Percentiles rank a stretch among this genome's conserved stretches.
Evolutionary conservation across 192 early-diverging fungal species (phyloP).

Genomic region (Rhizophlyctis rosea): DNA sequence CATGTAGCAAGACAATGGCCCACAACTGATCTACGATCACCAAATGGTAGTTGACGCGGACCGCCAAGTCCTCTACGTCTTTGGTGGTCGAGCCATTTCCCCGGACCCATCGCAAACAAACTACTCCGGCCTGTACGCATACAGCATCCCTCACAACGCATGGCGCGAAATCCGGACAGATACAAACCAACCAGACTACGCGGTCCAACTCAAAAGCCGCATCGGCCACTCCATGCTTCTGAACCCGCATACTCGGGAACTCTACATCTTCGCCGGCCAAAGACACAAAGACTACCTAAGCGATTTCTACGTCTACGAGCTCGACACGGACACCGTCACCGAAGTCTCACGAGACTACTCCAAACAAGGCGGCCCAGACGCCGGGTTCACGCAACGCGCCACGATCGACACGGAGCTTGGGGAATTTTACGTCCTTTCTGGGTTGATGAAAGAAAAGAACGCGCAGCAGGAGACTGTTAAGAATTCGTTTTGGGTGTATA

Average conservation of each 20-base stretch:
- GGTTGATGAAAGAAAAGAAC: slow-evolving; percentile 63
- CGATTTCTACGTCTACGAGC: slow-evolving; percentile 82
- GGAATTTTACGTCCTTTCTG: slow-evolving; percentile 84
- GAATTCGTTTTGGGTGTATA: slow-evolving; percentile 79
- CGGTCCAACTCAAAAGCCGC: slow-evolving; percentile 73
- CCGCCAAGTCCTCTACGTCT: slow-evolving; percentile 75
- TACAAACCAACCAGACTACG: slow-evolving; percentile 39
- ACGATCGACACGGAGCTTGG: slow-evolving; percentile 74
- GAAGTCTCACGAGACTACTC: slow-evolving; percentile 76
- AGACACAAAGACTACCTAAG: slow-evolving; percentile 73
- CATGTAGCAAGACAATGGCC: slow-evolving; percentile 71
- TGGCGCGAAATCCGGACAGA: slow-evolving; percentile 79
- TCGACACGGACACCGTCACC: slow-evolving; percentile 72
- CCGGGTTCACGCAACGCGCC: slow-evolving; percentile 78
- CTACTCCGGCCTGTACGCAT: slow-evolving; percentile 88
- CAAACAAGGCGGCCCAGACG: slow-evolving; percentile 72
- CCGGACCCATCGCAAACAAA: slow-evolving; percentile 64
- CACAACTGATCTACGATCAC: slow-evolving; percentile 86
- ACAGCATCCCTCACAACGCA: slow-evolving; percentile 57
- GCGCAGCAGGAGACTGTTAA: slow-evolving; percentile 56
- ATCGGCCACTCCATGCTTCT: slow-evolving; percentile 90
- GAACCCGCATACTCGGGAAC: slow-evolving; percentile 63
- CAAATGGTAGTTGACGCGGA: slow-evolving; percentile 87
- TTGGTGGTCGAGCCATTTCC: slow-evolving; percentile 75
- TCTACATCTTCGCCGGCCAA: slow-evolving; percentile 90